phyloP scores from a whole-genome alignment of 208 protist species.

The Balamuthia mandrillaris region DNA sequence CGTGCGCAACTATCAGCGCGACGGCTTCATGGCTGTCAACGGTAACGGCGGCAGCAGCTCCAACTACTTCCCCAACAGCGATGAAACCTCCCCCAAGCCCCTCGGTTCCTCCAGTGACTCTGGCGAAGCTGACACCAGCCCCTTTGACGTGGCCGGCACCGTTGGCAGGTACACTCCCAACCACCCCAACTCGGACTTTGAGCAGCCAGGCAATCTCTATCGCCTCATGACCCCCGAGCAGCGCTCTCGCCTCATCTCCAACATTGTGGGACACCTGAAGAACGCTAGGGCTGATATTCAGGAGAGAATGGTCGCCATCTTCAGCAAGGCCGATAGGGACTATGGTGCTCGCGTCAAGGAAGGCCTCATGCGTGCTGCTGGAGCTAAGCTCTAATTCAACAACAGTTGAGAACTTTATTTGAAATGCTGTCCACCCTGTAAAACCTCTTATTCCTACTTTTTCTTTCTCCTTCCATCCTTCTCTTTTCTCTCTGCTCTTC shows the following conservation, averaged over 20 bases:
- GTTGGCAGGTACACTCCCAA: neutral
- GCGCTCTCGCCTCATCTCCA: conserved; percentile 36
- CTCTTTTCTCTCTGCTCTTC: too few relatives aligned
- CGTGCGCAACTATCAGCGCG: conserved; percentile 35
- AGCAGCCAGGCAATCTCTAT: conserved; percentile 44
- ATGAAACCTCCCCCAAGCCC: neutral
- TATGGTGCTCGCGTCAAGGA: conserved; percentile 31
- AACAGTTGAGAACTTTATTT: too few relatives aligned
- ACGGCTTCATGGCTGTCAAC: conserved; percentile 36
- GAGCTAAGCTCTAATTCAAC: conserved; percentile 47
- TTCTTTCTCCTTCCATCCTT: too few relatives aligned
- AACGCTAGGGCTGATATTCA: conserved; percentile 34
- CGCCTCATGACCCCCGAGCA: conserved; percentile 44
- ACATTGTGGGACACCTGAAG: conserved; percentile 43
- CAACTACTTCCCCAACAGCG: conserved; percentile 41
- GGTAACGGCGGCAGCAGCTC: conserved; percentile 22
- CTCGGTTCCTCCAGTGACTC: too few relatives aligned
- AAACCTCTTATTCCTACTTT: too few relatives aligned
- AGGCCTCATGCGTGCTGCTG: conserved; percentile 18
- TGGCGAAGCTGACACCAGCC: neutral
- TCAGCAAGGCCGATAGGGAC: conserved; percentile 34
- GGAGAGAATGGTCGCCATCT: conserved; percentile 29
- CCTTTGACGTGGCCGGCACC: conserved; percentile 18
- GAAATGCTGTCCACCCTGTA: too few relatives aligned
- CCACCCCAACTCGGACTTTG: conserved; percentile 42